These are phyloP conservation scores for Pyrus communis DNA, from an alignment of 306 rosid species.

Conservation along the genomic window DNA sequence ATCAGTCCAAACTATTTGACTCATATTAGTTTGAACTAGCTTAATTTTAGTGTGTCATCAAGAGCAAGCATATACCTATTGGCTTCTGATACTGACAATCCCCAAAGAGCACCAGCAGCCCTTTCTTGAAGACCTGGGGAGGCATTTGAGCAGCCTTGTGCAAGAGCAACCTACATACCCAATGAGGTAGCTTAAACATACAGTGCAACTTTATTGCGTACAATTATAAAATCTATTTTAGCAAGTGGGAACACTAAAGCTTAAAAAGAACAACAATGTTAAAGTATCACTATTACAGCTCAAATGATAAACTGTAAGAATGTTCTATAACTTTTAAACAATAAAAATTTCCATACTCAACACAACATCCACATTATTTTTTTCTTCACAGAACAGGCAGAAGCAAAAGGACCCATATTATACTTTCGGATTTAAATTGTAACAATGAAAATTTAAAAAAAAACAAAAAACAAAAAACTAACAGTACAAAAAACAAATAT, in stretches of 20 bases:
- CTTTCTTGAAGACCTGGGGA: constrained; percentile 99
- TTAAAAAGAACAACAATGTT: background rate
- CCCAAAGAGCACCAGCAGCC: constrained; percentile 99
- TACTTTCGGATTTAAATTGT: background rate
- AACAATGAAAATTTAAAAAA: background rate
- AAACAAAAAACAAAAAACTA: background rate
- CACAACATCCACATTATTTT: background rate
- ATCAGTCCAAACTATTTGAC: background rate
- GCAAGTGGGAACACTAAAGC: background rate
- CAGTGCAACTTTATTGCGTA: constrained; percentile 7
- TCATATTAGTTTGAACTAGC: background rate
- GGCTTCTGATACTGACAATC: constrained; percentile 97
- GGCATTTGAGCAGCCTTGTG: constrained; percentile 94
- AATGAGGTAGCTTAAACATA: constrained; percentile 19
- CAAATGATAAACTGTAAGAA: background rate
- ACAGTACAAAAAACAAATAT: background rate
- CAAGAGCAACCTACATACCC: constrained; percentile 82
- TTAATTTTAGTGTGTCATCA: background rate
- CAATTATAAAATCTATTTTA: background rate
- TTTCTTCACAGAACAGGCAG: background rate
- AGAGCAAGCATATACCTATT: constrained; percentile 54
- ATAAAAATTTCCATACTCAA: background rate
- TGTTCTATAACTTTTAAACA: background rate
- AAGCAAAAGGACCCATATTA: background rate
- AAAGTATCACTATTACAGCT: background rate